Base-by-base conservation (phyloP, 768 basidiomycete species). In the Cystobasidiopsis lactophilus region DNA sequence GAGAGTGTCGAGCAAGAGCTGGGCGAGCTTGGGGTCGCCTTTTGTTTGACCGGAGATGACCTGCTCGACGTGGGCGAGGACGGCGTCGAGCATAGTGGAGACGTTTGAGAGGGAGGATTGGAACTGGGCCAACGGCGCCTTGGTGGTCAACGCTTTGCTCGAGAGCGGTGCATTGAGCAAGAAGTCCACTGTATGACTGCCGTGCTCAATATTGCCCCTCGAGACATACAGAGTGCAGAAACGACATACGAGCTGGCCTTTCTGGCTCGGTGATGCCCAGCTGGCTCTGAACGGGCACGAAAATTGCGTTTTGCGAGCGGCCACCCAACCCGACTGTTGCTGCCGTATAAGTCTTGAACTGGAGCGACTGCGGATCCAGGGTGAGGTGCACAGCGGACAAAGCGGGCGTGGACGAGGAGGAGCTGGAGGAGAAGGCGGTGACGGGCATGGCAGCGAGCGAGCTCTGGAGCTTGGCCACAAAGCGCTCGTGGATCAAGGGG, bases 401-500 rank as follows among this genome's bases (percentile, higher is more conserved):
- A 18, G 41, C n/a, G 18, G 53, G n/a, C 18, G 45, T 29, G 45
- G 9, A 24, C 13, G 45, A 10, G 45, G 19, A 23, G 11, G 45
- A 47, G 45, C 16, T 29, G 45, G 29, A 31, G 45, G 29, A 21
- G 23, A 29, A 38, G 45, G 19, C 35, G 19, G 29, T 44, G 43
- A 39, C 44, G 31, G 41, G 11, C 40, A 46, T 23, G 33, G 47
- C 23, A 44, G 51, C 24, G 26, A 33, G 3, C 35, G 23, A 30
- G 23, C 33, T 23, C 41, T 33, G 23, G 4, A 30, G 10, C 30
- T 30, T 23, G 30, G 14, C 16, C 14, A 30, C 30, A 26, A 27
- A 47, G 14, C 45, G 45, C 24, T 56, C 55, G 51, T 56, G 55
- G 51, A 56, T 56, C 23, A 56, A 35, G 35, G 55, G 55, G 16